phyloP scores from a whole-genome alignment of 2,329 filamentous ascomycete genomes.

The Dactylonectria estremocensis region DNA sequence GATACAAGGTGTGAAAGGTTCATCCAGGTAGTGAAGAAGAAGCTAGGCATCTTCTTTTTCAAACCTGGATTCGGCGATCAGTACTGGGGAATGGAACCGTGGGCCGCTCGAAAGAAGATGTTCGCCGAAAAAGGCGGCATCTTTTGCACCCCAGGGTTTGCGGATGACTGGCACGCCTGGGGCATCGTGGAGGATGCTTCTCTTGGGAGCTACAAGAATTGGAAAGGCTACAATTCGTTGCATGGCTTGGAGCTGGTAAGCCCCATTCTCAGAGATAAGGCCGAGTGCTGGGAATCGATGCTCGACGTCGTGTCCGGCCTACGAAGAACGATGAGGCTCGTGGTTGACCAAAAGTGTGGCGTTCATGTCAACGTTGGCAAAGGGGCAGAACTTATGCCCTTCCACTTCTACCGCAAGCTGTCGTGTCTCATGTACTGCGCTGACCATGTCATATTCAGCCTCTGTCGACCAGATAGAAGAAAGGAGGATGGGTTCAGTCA shows the following conservation, averaged over 20 bases:
- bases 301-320: slow-evolving; percentile 35
- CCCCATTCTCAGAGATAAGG: slow-evolving; percentile 29
- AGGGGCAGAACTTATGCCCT: slow-evolving; percentile 18
- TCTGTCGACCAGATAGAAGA: slow-evolving; percentile 27
- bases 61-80: not conserved
- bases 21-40: not conserved
- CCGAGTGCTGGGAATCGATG: slow-evolving; percentile 34
- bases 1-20: not conserved
- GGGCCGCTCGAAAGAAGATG: not conserved
- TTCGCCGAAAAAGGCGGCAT: slow-evolving; percentile 10
- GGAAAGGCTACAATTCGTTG: slow-evolving; percentile 29
- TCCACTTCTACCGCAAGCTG: slow-evolving; percentile 32
- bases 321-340: slow-evolving; percentile 31
- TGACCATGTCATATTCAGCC: slow-evolving; percentile 36
- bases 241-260: slow-evolving; percentile 34
- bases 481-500: not conserved
- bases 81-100: not conserved
- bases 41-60: not conserved
- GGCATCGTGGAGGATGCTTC: slow-evolving; percentile 25
- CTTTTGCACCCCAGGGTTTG: not conserved
- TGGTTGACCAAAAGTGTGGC: slow-evolving; percentile 24
- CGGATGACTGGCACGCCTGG: slow-evolving; percentile 34
- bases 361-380: slow-evolving; percentile 40
- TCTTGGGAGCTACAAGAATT: not conserved
- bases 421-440: slow-evolving; percentile 32